Evolutionary conservation across 257 asterid genomes (phyloP).

Genomic region (Mentha longifolia): DNA sequence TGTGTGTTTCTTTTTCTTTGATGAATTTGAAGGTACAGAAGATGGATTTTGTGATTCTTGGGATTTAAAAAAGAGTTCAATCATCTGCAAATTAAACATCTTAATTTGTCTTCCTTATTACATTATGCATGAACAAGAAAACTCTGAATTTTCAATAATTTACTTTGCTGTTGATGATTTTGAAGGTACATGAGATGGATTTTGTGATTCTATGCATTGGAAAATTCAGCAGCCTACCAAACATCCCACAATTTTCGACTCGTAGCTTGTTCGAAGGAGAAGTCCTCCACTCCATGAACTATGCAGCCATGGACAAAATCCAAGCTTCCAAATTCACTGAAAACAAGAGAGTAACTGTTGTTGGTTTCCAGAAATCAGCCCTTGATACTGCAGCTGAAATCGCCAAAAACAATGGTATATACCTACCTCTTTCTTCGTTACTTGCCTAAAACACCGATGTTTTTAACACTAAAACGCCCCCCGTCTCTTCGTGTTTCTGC

Average conservation of each 20-base stretch:
- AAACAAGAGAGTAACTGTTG: slow-evolving; percentile 59
- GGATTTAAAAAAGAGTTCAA: too few relatives aligned
- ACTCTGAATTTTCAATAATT: not conserved
- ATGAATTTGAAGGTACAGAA: too few relatives aligned
- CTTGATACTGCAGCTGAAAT: slow-evolving; percentile 61
- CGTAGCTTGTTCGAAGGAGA: slow-evolving; percentile 45
- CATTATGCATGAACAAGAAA: not conserved
- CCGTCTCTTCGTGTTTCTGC: not conserved
- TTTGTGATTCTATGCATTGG: slow-evolving; percentile 69
- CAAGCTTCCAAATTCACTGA: slow-evolving; percentile 42
- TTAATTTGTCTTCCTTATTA: too few relatives aligned
- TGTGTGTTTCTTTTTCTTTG: too few relatives aligned
- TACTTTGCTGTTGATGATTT: not conserved
- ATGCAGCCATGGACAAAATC: slow-evolving; percentile 53
- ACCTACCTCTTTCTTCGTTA: not conserved
- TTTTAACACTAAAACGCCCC: not conserved
- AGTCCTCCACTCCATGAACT: slow-evolving; percentile 67
- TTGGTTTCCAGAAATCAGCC: slow-evolving; percentile 75
- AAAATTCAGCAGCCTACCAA: slow-evolving; percentile 56
- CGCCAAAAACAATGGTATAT: slow-evolving; percentile 48
- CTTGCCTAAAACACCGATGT: not conserved
- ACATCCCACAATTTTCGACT: slow-evolving; percentile 46
- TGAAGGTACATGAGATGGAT: slow-evolving; percentile 55
- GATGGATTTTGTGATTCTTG: too few relatives aligned
- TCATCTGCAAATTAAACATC: too few relatives aligned